These are phyloP conservation scores for Salmacisia buchloeana DNA, from an alignment of 1,284 basidiomycete species.

Conservation along the genomic window DNA sequence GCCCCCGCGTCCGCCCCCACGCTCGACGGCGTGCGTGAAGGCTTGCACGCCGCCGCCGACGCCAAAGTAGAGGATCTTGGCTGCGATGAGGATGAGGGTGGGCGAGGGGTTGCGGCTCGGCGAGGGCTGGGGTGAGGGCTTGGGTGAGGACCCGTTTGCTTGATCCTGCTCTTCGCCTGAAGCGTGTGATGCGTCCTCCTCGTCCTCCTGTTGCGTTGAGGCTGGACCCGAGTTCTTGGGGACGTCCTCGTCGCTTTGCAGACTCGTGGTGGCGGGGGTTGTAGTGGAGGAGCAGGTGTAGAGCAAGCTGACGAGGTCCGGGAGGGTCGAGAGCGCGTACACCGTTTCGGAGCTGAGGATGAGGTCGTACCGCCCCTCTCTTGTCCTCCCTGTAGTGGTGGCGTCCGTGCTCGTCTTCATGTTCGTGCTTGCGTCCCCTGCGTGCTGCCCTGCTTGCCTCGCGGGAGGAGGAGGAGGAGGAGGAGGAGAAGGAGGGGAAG, in stretches of 20 bases:
- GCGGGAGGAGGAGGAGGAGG: too few relatives aligned
- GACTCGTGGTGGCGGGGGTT: conserved; percentile 8
- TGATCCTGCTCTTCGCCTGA: background rate
- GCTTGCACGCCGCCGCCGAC: conserved; percentile 81
- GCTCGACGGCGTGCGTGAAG: conserved; percentile 60
- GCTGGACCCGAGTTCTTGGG: too few relatives aligned
- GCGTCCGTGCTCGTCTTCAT: too few relatives aligned
- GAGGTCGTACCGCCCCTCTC: conserved; percentile 61
- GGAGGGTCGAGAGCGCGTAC: conserved; percentile 68
- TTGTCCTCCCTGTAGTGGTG: too few relatives aligned
- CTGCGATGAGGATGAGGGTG: conserved; percentile 66
- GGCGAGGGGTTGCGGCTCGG: background rate
- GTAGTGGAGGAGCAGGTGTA: conserved; percentile 23
- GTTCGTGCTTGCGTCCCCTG: too few relatives aligned
- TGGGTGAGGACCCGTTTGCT: background rate
- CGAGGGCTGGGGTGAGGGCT: too few relatives aligned
- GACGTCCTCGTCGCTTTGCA: conserved; percentile 10
- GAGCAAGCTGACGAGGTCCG: conserved; percentile 61
- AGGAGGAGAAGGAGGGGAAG: background rate
- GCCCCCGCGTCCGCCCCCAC: too few relatives aligned
- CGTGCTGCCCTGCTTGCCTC: too few relatives aligned
- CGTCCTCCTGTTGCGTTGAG: conserved; percentile 2
- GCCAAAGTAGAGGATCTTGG: conserved; percentile 91
- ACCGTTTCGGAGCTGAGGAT: conserved; percentile 89
- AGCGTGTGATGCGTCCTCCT: conserved; percentile 29